Evolutionary conservation across 2,329 filamentous ascomycete genomes (phyloP).

Genomic region (Endocalyx cinctus): DNA sequence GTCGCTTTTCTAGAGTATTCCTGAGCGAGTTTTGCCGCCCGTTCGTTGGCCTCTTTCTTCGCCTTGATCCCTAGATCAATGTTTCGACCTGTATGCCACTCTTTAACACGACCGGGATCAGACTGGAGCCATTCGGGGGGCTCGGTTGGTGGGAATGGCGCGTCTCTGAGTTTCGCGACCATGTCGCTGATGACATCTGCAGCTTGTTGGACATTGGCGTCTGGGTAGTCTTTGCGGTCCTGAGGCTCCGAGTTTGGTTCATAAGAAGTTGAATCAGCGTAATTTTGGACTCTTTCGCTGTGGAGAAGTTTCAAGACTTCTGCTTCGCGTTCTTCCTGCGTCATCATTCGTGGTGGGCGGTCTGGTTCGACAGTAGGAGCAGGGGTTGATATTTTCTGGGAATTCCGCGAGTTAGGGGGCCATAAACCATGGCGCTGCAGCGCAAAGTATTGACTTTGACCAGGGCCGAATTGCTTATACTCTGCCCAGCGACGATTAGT

Average conservation of each 20-base stretch:
- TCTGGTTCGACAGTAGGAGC: no score
- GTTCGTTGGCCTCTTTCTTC: conserved; percentile 34
- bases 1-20: no score
- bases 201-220: conserved; percentile 38
- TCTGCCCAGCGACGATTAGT: conserved; percentile 47
- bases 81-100: conserved; percentile 50
- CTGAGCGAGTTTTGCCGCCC: conserved; percentile 26
- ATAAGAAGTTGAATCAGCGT: conserved; percentile 36
- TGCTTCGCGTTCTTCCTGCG: conserved; percentile 31
- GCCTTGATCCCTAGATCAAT: conserved; percentile 34
- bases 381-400: no score
- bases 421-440: conserved; percentile 35
- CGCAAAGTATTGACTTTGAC: conserved; percentile 38
- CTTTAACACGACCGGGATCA: conserved; percentile 40
- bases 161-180: conserved; percentile 36
- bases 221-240: conserved; percentile 35
- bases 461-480: conserved; percentile 35
- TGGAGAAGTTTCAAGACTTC: conserved; percentile 38
- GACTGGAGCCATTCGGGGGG: conserved; percentile 49
- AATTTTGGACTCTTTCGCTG: conserved; percentile 40
- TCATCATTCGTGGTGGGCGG: conserved; percentile 26
- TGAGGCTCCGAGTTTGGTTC: conserved; percentile 26
- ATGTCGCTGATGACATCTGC: conserved; percentile 39
- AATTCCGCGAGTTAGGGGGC: not conserved
- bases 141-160: conserved; percentile 44